Percentiles rank a stretch among this genome's conserved stretches.
Conservation (phyloP, 2,329 filamentous ascomycete species). For the Mycocentrospora acerina region DNA sequence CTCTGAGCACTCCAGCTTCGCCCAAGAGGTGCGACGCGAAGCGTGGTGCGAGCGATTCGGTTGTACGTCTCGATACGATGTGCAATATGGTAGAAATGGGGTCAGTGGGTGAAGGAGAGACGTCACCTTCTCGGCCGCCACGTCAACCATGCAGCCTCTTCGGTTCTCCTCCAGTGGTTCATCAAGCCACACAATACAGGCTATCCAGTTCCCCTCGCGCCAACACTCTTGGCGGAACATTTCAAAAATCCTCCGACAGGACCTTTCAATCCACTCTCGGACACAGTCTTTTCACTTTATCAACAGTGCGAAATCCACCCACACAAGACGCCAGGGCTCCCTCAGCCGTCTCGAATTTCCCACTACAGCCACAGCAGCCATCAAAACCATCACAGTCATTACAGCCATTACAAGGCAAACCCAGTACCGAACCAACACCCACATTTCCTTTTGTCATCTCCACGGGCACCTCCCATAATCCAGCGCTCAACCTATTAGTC, state of each 20-base stretch:
- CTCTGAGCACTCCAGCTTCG: constrained; percentile 20
- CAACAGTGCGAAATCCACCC: constrained; percentile 4
- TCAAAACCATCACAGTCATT: constrained; percentile 5
- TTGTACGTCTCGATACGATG: constrained; percentile 11
- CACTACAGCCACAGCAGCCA: no score
- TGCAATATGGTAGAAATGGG: no score
- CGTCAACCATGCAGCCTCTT: constrained; percentile 26
- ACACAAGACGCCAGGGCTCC: no score
- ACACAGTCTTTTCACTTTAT: neutral
- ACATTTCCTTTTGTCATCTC: constrained; percentile 32
- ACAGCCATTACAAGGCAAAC: constrained; percentile 14
- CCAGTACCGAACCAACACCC: constrained; percentile 19
- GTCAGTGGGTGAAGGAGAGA: constrained; percentile 18
- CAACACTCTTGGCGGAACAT: no score
- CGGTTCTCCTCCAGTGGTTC: constrained; percentile 14
- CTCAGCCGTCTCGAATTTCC: no score
- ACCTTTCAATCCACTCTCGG: constrained; percentile 7
- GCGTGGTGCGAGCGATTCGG: constrained; percentile 28
- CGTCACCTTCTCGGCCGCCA: constrained; percentile 27
- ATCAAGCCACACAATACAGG: neutral
- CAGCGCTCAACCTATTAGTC: constrained; percentile 12
- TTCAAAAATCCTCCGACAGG: no score
- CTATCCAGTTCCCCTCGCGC: constrained; percentile 13
- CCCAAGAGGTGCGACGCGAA: no score
- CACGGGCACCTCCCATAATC: constrained; percentile 35